Percentiles rank a stretch among this genome's conserved stretches.
These are phyloP conservation scores for Carex myosuroides DNA, from an alignment of 176 grass and related monocot genomes.

Conservation along the genomic window DNA sequence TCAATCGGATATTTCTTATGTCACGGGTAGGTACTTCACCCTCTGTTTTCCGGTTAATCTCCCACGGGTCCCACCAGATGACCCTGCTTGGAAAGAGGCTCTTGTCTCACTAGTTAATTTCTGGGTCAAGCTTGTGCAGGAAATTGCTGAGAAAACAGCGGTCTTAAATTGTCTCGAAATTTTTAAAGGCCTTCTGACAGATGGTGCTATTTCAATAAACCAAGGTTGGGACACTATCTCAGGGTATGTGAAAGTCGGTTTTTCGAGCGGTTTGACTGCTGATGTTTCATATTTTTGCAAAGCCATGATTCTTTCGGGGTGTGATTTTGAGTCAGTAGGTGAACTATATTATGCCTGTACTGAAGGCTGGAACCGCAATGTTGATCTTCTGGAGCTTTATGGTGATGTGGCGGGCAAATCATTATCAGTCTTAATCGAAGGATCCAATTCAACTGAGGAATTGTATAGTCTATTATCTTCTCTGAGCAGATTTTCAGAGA, in stretches of 20 bases:
- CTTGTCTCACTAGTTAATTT: constrained; percentile 47
- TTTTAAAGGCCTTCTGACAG: constrained; percentile 52
- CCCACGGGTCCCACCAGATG: constrained; percentile 41
- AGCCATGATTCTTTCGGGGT: constrained; percentile 81
- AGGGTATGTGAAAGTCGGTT: constrained; percentile 47
- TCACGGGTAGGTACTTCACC: constrained; percentile 57
- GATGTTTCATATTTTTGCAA: constrained; percentile 51
- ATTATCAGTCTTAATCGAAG: constrained; percentile 40
- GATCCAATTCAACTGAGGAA: constrained; percentile 27
- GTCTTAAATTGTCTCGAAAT: constrained; percentile 51
- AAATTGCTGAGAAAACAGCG: constrained; percentile 34
- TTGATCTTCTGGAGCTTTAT: constrained; percentile 66
- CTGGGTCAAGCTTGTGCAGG: constrained; percentile 73
- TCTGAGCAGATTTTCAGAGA: constrained; percentile 46
- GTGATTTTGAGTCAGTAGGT: constrained; percentile 54
- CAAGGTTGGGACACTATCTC: constrained; percentile 74
- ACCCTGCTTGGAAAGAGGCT: constrained; percentile 65
- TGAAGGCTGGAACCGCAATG: constrained; percentile 26
- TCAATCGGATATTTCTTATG: constrained; percentile 52
- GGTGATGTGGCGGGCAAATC: constrained; percentile 31
- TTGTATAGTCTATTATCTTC: constrained; percentile 63
- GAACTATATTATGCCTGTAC: constrained; percentile 51
- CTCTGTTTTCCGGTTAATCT: constrained; percentile 68
- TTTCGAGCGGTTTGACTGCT: constrained; percentile 37
- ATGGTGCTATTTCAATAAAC: constrained; percentile 61